Percentiles rank a stretch among this genome's conserved stretches.
phyloP scores from a whole-genome alignment of 495 filamentous ascomycete species.

The Penicillium taxi region DNA sequence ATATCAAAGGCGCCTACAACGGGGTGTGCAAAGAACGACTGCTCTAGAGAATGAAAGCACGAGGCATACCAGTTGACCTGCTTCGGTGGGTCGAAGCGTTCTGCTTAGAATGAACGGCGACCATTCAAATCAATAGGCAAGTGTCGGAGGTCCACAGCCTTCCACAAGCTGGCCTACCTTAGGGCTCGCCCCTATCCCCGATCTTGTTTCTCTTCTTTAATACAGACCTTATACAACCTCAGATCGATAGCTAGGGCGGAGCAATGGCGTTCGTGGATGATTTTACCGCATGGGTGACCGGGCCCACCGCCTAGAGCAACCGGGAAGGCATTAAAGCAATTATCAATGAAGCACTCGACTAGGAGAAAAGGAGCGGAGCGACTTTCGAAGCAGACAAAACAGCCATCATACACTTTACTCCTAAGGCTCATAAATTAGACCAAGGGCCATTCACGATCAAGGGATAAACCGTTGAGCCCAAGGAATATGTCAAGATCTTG shows the following conservation, averaged over 20 bases:
- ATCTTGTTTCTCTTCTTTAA: slow-evolving; percentile 29
- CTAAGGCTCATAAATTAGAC: slow-evolving; percentile 15
- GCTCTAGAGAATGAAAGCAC: slow-evolving; percentile 22
- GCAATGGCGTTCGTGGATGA: slow-evolving; percentile 14
- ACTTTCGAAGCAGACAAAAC: slow-evolving; percentile 2
- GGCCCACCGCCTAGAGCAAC: not conserved
- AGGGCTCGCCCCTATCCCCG: slow-evolving; percentile 28
- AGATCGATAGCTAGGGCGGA: slow-evolving; percentile 10
- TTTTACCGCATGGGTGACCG: not conserved
- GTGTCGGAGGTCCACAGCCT: slow-evolving; percentile 7
- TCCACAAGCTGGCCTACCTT: slow-evolving; percentile 15
- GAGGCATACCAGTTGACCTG: slow-evolving; percentile 23
- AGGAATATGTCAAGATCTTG: slow-evolving; percentile 18
- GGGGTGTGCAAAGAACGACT: slow-evolving; percentile 27
- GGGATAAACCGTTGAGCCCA: slow-evolving; percentile 17
- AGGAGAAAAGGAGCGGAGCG: not conserved
- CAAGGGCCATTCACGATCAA: slow-evolving; percentile 19
- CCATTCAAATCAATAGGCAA: slow-evolving; percentile 11
- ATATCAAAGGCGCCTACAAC: slow-evolving; percentile 39
- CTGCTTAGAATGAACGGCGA: slow-evolving; percentile 14
- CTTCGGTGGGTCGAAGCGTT: slow-evolving; percentile 28
- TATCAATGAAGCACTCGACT: not conserved
- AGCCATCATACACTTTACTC: not conserved
- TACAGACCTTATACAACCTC: slow-evolving; percentile 18
- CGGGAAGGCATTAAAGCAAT: not conserved